Evolutionary conservation across 2,329 filamentous ascomycete genomes (phyloP), one percentile per base, ranked within the genome.

Genomic region (Fusarium oxysporum): DNA sequence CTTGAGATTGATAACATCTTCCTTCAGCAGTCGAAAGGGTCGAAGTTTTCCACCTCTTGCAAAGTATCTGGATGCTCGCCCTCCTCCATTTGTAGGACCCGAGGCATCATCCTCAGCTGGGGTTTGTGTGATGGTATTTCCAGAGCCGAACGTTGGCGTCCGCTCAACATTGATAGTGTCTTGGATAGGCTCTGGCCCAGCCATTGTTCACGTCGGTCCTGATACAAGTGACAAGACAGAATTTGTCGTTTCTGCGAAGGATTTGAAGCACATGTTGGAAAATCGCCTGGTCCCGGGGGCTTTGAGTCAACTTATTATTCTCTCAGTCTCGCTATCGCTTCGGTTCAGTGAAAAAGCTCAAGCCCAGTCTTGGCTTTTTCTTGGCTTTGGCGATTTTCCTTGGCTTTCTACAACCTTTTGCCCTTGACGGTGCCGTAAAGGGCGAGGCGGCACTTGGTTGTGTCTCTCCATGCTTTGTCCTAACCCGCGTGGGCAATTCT

Each of bases 11-110:
- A 76, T 47, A 4, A 85, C 71, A 76, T 89, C 87, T 59, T 87
- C 82, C 67, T 80, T 85, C 5, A 89, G 77, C 8, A 89, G 81
- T n/a, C 88, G 82, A 77, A 89, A 88, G 8, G 88, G 86, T 23
- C 83, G 82, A 1, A 89, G 78, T 47, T 82, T 83, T 6, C 86
- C 86, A 3, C 81, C 82, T n/a, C 71, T 76, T 10, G 74, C 72
- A 55, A 83, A 80, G 58, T 80, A 79, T 8, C 50, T 62, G n/a
- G 59, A 65, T 21, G 45, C 38, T 45, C 33, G 56, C 13, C 32
- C 44, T 5, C 38, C 8, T 25, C 13, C 44, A n/a, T 51, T 59
- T 23, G 30, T 33, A 16, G 44, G 30, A 21, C 38, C 41, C 12
- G 62, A 45, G 28, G 37, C 12, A 21, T 65, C 54, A 25, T 21